phyloP scores from a whole-genome alignment of 1,139 yeast genomes.

The Debaryomyces sp. region DNA sequence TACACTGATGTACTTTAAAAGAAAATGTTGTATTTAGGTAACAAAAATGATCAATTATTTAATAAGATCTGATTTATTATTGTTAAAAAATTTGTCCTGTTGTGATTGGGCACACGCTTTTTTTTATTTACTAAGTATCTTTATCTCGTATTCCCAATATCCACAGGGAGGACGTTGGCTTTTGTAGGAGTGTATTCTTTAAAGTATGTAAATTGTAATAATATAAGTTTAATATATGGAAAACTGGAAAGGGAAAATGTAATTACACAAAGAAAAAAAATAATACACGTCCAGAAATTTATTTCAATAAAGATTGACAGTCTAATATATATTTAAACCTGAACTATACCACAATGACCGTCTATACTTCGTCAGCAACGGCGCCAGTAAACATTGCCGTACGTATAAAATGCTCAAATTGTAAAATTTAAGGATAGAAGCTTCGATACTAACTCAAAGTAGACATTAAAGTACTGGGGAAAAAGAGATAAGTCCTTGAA shows the following conservation, averaged over 20 bases:
- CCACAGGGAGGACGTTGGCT: not conserved
- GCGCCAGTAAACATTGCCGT: conserved; percentile 98
- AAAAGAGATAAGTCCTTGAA: conserved; percentile 86
- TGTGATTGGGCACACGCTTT: not conserved
- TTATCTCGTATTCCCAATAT: not conserved
- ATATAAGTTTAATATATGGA: conserved; percentile 1
- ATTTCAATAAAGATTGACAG: conserved; percentile 2
- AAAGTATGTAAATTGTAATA: conserved; percentile 6
- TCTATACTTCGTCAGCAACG: conserved; percentile 78
- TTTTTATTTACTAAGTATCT: not conserved
- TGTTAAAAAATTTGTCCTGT: not conserved
- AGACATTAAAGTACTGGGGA: conserved; percentile 98
- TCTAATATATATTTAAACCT: not conserved
- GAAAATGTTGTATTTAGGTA: not conserved
- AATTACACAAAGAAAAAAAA: conserved; percentile 1
- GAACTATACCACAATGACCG: conserved; percentile 31
- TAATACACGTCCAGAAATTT: conserved; percentile 4
- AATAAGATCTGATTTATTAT: not conserved
- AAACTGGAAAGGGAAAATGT: not conserved
- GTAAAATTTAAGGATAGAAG: not conserved
- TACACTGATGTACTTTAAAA: not conserved
- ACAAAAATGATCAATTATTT: not conserved
- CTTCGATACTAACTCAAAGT: conserved; percentile 23
- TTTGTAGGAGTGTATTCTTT: conserved; percentile 1
- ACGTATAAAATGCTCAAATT: conserved; percentile 29